These are phyloP conservation scores for Pichia cabralensis DNA, from an alignment of 805 yeast genomes.

Conservation along the genomic window DNA sequence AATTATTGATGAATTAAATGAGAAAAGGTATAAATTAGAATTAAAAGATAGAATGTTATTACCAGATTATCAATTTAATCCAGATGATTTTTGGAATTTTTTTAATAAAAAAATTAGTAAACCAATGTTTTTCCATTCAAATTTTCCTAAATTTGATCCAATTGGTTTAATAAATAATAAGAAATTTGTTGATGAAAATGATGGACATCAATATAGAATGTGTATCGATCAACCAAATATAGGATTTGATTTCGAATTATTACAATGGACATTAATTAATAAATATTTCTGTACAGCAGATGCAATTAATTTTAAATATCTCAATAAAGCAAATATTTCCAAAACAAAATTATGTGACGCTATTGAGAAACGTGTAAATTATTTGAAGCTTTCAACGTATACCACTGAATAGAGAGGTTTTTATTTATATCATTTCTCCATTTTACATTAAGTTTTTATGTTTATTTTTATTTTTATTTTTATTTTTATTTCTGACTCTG, in stretches of 20 bases:
- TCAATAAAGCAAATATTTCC: slow-evolving; percentile 14
- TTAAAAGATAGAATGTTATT: slow-evolving; percentile 2
- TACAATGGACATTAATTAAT: slow-evolving; percentile 48
- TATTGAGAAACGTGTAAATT: slow-evolving; percentile 3
- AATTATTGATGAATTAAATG: slow-evolving; percentile 27
- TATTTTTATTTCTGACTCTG: no score
- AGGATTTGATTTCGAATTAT: slow-evolving; percentile 46
- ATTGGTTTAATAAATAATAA: slow-evolving; percentile 27
- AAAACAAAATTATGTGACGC: slow-evolving; percentile 14
- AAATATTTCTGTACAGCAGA: slow-evolving; percentile 22
- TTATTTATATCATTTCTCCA: no score
- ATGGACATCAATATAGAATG: slow-evolving; percentile 18
- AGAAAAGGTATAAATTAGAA: slow-evolving; percentile 14
- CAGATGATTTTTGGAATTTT: slow-evolving; percentile 14
- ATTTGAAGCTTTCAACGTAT: no score
- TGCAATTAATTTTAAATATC: slow-evolving; percentile 17
- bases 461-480: not conserved
- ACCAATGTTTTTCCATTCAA: slow-evolving; percentile 40
- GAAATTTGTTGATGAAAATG: slow-evolving; percentile 18
- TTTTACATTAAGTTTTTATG: not conserved
- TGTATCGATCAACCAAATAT: slow-evolving; percentile 23
- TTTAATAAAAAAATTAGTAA: slow-evolving; percentile 18
- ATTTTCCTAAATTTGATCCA: slow-evolving; percentile 47
- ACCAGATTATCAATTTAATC: slow-evolving; percentile 1
- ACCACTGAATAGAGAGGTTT: no score